These are phyloP conservation scores for Sordariomycetes sp. DNA, from an alignment of 2,329 filamentous ascomycete genomes.

Conservation along the genomic window DNA sequence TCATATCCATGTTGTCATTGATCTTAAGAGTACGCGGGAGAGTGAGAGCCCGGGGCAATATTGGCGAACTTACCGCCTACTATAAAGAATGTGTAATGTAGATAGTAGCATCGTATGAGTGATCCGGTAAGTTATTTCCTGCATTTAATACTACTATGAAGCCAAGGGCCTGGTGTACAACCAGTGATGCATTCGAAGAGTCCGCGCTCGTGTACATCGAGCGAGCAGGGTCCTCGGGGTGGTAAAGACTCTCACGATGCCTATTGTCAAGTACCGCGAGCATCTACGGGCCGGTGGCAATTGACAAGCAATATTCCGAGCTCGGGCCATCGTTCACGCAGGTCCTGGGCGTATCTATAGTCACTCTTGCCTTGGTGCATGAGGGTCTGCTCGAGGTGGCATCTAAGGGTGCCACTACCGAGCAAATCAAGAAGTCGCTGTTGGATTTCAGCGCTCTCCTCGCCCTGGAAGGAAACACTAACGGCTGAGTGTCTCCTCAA, in stretches of 20 bases:
- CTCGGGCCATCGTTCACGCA: background rate
- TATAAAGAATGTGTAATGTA: background rate
- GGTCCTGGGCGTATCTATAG: background rate
- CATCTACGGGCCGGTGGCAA: background rate
- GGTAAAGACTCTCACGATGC: background rate
- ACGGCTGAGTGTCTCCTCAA: background rate
- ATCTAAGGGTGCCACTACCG: background rate
- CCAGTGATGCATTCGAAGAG: background rate
- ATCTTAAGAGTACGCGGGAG: background rate
- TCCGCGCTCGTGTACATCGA: background rate
- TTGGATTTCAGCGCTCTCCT: background rate
- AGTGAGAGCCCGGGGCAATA: background rate
- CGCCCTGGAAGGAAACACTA: background rate
- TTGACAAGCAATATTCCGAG: background rate
- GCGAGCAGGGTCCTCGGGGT: background rate
- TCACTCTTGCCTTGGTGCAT: background rate
- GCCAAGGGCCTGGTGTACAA: background rate
- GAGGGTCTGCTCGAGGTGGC: background rate
- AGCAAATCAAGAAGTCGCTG: background rate
- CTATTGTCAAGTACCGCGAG: background rate
- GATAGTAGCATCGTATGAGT: background rate
- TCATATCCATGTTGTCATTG: background rate
- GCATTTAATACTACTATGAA: background rate
- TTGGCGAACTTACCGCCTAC: background rate
- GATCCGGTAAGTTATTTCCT: background rate